Evolutionary conservation across 495 filamentous ascomycete genomes (phyloP), one percentile per base, ranked within the genome.

Genomic region (Pyrenula massariospora): DNA sequence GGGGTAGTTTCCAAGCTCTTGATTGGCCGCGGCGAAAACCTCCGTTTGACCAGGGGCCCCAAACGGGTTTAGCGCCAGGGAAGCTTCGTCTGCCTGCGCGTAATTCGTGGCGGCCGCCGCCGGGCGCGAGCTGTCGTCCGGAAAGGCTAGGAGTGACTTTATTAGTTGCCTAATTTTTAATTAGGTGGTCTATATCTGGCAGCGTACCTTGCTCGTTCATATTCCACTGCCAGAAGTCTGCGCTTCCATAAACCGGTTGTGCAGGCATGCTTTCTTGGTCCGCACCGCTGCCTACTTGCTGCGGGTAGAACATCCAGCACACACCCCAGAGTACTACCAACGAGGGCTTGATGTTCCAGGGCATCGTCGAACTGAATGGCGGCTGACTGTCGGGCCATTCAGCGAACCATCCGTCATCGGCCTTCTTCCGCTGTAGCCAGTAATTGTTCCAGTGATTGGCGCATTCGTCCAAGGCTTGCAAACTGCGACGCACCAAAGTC

Each of bases 281-380:
- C 15, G 31, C 31, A 42, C 31, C 50, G 50, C 22, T 52, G 50
- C 50, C 22, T 24, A 10, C 8, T 24, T 20, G 19, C 8, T 8
- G 50, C n/a, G 24, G 48, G 63, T 72, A 73, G 62, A 77, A 78
- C 76, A 77, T 78, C 77, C 77, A 80, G 58, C 77, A 80, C 3
- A 79, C 76, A 10, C 77, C 77, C 77, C 77, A 80, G 54, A 79
- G 61, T 22, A 80, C 74, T 42, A 76, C 68, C 22, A 79, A 64
- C 22, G 73, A 67, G 1, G 77, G 75, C 58, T 67, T 66, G 59
- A 79, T 71, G 24, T 65, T 73, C 77, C 77, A 79, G 20, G 77
- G 75, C 76, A 73, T 75, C 50, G 76, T 80, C 1, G 77, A 77
- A 60, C 68, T 76, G n/a, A 71, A 58, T 10, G 75, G 74, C 22